These are phyloP conservation scores for Hypholoma sublateritium DNA, from an alignment of 768 basidiomycete species.

Conservation along the genomic window DNA sequence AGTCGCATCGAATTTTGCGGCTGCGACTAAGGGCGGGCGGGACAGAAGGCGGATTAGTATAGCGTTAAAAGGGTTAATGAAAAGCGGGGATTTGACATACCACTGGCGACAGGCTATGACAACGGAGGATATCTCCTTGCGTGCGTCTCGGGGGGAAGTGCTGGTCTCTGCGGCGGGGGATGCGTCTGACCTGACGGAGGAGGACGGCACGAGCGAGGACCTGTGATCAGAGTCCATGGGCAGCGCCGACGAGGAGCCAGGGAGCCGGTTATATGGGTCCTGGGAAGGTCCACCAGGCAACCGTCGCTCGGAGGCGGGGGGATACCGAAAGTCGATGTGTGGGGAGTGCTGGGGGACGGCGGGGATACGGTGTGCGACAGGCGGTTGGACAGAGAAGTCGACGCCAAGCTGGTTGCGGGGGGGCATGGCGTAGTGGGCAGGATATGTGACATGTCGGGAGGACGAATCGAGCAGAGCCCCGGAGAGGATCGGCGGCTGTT, in stretches of 20 bases:
- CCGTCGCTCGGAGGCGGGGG: slow-evolving; percentile 37
- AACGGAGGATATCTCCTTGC: slow-evolving; percentile 62
- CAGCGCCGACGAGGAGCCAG: slow-evolving; percentile 25
- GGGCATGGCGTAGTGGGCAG: slow-evolving; percentile 37
- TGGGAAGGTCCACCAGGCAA: slow-evolving; percentile 45
- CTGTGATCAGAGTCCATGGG: slow-evolving; percentile 27
- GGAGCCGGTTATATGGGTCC: slow-evolving; percentile 40
- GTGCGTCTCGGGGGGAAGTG: slow-evolving; percentile 35
- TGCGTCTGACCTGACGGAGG: slow-evolving; percentile 32
- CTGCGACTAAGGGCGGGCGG: slow-evolving; percentile 52
- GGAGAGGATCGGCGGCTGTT: slow-evolving; percentile 8
- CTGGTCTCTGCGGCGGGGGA: slow-evolving; percentile 28
- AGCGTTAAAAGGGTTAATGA: slow-evolving; percentile 41
- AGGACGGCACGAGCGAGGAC: slow-evolving; percentile 31
- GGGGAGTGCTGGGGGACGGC: slow-evolving; percentile 30
- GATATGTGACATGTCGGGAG: slow-evolving; percentile 31
- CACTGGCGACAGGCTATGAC: slow-evolving; percentile 87
- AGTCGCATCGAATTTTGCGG: slow-evolving; percentile 86
- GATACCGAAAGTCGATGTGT: slow-evolving; percentile 38
- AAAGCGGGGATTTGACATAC: slow-evolving; percentile 43
- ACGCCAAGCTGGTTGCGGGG: slow-evolving; percentile 48
- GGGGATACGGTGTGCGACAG: slow-evolving; percentile 41
- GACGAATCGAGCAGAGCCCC: slow-evolving; percentile 16
- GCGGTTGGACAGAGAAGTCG: slow-evolving; percentile 40
- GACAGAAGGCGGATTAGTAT: slow-evolving; percentile 33